Evolutionary conservation across 768 basidiomycete genomes (phyloP).

Genomic region (Panellus pusillus): DNA sequence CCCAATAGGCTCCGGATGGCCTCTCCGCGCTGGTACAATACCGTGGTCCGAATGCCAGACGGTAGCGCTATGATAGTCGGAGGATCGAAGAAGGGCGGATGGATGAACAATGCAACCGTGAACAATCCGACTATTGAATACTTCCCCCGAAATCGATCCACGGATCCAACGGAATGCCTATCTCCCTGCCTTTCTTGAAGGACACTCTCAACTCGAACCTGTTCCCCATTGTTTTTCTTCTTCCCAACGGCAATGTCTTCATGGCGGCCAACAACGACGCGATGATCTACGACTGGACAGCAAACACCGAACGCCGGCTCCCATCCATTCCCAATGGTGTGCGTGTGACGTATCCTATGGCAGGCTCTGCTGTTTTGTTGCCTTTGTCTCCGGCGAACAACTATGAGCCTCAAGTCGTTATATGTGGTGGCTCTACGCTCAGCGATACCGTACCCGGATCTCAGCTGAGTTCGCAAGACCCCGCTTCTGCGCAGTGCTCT

Average conservation of each 20-base stretch:
- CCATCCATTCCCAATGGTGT: conserved; percentile 75
- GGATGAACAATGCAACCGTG: conserved; percentile 80
- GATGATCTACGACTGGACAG: conserved; percentile 77
- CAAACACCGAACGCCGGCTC: conserved; percentile 58
- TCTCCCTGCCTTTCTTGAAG: conserved; percentile 60
- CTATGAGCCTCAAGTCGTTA: conserved; percentile 67
- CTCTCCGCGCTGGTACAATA: conserved; percentile 80
- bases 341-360: conserved; percentile 82
- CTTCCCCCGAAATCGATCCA: conserved; percentile 79
- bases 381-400: conserved; percentile 62
- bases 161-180: conserved; percentile 65
- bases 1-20: conserved; percentile 68
- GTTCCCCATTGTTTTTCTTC: conserved; percentile 72
- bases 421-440: conserved; percentile 76
- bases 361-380: conserved; percentile 71
- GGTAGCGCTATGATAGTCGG: conserved; percentile 86
- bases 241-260: conserved; percentile 71
- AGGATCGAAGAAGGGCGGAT: conserved; percentile 78
- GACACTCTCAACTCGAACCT: conserved; percentile 81
- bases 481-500: conserved; percentile 72
- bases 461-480: conserved; percentile 68
- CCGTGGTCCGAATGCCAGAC: conserved; percentile 65
- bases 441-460: conserved; percentile 60
- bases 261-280: conserved; percentile 78
- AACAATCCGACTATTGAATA: conserved; percentile 84